Evolutionary conservation across 805 yeast genomes (phyloP).

Genomic region (Kodamaea leandrae): DNA sequence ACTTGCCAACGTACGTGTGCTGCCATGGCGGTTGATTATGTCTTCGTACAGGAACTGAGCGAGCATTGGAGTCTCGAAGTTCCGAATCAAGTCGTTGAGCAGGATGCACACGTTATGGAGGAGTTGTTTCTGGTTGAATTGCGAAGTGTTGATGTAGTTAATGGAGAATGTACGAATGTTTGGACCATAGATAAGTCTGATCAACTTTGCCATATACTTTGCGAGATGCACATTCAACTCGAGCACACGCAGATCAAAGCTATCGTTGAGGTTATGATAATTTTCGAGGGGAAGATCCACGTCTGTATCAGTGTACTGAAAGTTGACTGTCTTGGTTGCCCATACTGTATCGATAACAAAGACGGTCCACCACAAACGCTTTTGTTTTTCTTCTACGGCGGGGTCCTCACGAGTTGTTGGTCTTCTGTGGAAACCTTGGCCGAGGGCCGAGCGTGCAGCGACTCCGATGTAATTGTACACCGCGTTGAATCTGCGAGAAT

Average conservation of each 20-base stretch:
- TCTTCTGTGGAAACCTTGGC: constrained; percentile 36
- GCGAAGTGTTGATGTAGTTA: constrained; percentile 40
- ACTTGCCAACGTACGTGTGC: constrained; percentile 31
- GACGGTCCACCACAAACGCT: constrained; percentile 43
- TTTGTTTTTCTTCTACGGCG: constrained; percentile 27
- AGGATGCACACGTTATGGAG: constrained; percentile 30
- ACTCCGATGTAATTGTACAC: constrained; percentile 40
- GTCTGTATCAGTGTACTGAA: constrained; percentile 43
- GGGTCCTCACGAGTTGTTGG: constrained; percentile 15
- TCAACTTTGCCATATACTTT: constrained; percentile 36
- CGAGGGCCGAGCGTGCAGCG: constrained; percentile 37
- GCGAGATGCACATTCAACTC: constrained; percentile 40
- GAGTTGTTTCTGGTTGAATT: constrained; percentile 36
- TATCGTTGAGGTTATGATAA: constrained; percentile 24
- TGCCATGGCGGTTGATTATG: constrained; percentile 16
- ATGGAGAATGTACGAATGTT: constrained; percentile 38
- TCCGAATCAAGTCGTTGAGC: constrained; percentile 26
- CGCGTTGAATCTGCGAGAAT: constrained; percentile 36
- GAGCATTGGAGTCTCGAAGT: constrained; percentile 33
- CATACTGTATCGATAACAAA: constrained; percentile 39
- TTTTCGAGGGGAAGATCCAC: constrained; percentile 41
- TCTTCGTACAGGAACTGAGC: constrained; percentile 20
- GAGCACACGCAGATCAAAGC: constrained; percentile 28
- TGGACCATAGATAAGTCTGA: constrained; percentile 39
- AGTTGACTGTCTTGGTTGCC: constrained; percentile 41